Evolutionary conservation across 495 filamentous ascomycete genomes (phyloP).

Genomic region (Penicillium waksmanii): DNA sequence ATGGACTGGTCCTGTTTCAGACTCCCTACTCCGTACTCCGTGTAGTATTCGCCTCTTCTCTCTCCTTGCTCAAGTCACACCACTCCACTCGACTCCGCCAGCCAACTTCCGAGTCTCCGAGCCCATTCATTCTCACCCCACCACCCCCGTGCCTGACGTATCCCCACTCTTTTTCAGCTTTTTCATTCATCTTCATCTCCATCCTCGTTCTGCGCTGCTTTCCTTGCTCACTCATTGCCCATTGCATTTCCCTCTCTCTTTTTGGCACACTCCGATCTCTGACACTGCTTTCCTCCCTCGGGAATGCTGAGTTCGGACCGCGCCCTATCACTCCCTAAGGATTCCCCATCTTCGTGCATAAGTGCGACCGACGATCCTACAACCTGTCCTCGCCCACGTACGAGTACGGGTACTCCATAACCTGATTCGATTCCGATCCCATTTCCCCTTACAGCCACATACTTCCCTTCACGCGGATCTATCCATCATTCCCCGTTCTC

Average conservation of each 20-base stretch:
- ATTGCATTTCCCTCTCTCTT: background rate
- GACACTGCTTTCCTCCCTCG: background rate
- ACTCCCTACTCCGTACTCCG: background rate
- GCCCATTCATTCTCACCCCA: background rate
- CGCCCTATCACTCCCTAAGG: background rate
- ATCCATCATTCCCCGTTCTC: constrained; percentile 15
- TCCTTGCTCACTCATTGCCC: background rate
- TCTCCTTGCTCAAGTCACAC: background rate
- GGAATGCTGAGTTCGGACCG: constrained; percentile 28
- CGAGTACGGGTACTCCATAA: background rate
- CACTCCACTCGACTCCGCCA: background rate
- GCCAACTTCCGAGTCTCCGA: constrained; percentile 2
- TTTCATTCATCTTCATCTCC: background rate
- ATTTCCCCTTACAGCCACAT: constrained; percentile 24
- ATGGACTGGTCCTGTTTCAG: constrained; percentile 2
- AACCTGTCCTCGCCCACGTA: constrained; percentile 21
- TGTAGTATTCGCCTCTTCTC: background rate
- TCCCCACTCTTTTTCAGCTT: background rate
- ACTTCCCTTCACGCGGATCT: constrained; percentile 26
- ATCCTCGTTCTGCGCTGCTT: background rate
- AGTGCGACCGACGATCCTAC: constrained; percentile 44
- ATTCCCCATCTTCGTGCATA: constrained; percentile 43
- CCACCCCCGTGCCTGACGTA: constrained; percentile 1
- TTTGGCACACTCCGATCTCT: background rate
- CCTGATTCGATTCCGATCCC: constrained; percentile 8